phyloP scores from a whole-genome alignment of 345 rosid species.

The Stellera chamaejasme region DNA sequence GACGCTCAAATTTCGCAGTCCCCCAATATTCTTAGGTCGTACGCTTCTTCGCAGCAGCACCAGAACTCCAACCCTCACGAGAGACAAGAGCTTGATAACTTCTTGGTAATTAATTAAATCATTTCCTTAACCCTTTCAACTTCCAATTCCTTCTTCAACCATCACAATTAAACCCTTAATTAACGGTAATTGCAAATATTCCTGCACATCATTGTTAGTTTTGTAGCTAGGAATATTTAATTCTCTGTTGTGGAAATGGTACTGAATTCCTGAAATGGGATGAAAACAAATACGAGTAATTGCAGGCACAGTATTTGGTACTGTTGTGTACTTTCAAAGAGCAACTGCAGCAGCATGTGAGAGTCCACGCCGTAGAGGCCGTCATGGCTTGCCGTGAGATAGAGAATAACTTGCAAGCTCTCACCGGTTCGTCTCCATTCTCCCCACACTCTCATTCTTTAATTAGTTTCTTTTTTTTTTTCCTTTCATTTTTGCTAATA shows the following conservation, averaged over 20 bases:
- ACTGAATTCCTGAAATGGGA: too few relatives aligned
- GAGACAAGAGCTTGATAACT: slow-evolving; percentile 87
- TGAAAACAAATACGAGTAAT: too few relatives aligned
- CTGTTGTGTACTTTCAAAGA: slow-evolving; percentile 92
- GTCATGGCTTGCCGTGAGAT: slow-evolving; percentile 99
- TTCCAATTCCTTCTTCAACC: too few relatives aligned
- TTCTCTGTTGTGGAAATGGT: too few relatives aligned
- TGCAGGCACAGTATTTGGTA: slow-evolving; percentile 85
- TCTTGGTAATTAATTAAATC: slow-evolving; percentile 45
- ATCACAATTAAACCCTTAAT: too few relatives aligned
- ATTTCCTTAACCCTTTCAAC: too few relatives aligned
- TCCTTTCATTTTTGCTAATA: too few relatives aligned
- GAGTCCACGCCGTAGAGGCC: slow-evolving; percentile 97
- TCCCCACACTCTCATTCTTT: neutral
- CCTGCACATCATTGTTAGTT: too few relatives aligned
- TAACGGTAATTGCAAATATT: too few relatives aligned
- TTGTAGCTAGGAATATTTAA: too few relatives aligned
- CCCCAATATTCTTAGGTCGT: slow-evolving; percentile 78
- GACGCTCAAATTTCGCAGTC: slow-evolving; percentile 90
- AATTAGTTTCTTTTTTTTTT: too few relatives aligned
- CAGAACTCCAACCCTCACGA: slow-evolving; percentile 42
- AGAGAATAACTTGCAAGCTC: slow-evolving; percentile 81
- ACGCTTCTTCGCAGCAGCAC: slow-evolving; percentile 46
- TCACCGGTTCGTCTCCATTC: slow-evolving; percentile 52
- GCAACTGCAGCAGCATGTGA: slow-evolving; percentile 96